These are phyloP conservation scores for Apiospora pterosperma DNA, from an alignment of 2,329 filamentous ascomycete species.

Conservation along the genomic window DNA sequence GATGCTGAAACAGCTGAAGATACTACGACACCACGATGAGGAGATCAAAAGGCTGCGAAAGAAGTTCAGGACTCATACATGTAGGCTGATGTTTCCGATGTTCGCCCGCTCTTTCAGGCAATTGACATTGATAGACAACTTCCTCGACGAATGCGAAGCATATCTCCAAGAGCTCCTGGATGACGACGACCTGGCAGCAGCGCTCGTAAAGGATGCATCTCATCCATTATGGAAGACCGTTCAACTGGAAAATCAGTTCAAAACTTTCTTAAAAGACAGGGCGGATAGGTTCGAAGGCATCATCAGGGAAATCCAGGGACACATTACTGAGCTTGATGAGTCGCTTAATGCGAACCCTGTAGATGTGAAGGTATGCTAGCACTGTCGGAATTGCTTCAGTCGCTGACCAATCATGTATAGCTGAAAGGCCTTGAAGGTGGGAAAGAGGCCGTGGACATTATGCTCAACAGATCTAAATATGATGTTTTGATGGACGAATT, in stretches of 20 bases:
- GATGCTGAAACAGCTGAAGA: conserved; percentile 11
- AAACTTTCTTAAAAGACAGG: background rate
- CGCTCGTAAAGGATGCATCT: conserved; percentile 4
- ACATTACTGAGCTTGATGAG: background rate
- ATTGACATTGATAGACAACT: background rate
- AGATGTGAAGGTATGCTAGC: background rate
- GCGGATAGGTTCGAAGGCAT: background rate
- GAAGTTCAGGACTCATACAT: conserved; percentile 9
- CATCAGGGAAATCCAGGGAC: background rate
- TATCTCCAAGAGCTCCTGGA: conserved; percentile 10
- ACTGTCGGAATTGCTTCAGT: too few species aligned
- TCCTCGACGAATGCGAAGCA: conserved; percentile 13
- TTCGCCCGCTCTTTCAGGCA: background rate
- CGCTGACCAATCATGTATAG: background rate
- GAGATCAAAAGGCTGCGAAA: conserved; percentile 12
- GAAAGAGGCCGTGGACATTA: conserved; percentile 6
- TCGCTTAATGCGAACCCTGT: background rate
- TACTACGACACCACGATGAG: conserved; percentile 10
- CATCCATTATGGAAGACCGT: conserved; percentile 7
- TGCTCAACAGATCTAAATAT: conserved; percentile 9
- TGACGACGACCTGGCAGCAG: conserved; percentile 6
- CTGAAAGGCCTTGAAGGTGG: background rate
- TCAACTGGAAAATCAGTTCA: background rate
- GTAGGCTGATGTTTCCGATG: background rate
- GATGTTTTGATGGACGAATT: conserved; percentile 8